Evolutionary conservation across 768 basidiomycete species (phyloP).

Genomic region (Leccinellum luteum): DNA sequence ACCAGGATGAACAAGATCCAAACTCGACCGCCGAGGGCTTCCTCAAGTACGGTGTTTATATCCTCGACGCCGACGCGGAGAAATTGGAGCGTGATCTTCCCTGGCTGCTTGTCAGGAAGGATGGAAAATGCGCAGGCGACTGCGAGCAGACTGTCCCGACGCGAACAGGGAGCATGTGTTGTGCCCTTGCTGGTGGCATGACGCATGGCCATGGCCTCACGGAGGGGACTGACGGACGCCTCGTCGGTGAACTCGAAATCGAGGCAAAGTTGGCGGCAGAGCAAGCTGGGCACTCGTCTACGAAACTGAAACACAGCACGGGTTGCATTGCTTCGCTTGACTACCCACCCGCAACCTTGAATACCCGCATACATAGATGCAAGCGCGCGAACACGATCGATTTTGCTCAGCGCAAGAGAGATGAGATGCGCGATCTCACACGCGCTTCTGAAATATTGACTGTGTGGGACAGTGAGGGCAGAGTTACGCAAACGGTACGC

Average conservation of each 20-base stretch:
- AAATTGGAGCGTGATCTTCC: conserved; percentile 27
- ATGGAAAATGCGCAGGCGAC: conserved; percentile 22
- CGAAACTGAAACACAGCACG: not conserved
- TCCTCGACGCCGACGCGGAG: conserved; percentile 30
- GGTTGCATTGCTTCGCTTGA: not conserved
- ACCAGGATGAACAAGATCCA: conserved; percentile 16
- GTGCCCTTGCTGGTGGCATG: not conserved
- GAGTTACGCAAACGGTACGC: conserved; percentile 11
- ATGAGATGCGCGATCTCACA: conserved; percentile 88
- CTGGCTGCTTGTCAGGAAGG: conserved; percentile 29
- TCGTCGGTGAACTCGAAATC: conserved; percentile 23
- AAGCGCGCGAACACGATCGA: conserved; percentile 61
- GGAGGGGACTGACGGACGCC: conserved; percentile 30
- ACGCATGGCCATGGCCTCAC: conserved; percentile 27
- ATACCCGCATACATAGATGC: conserved; percentile 25
- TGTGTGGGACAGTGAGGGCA: conserved; percentile 28
- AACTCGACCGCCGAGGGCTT: conserved; percentile 27
- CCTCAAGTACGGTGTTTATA: conserved; percentile 31
- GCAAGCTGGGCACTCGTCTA: not conserved
- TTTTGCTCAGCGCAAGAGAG: conserved; percentile 80
- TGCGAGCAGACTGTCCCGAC: conserved; percentile 13
- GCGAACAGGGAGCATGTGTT: not conserved
- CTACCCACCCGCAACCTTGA: conserved; percentile 1
- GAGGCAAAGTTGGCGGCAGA: conserved; percentile 15
- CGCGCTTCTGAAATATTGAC: conserved; percentile 76